These are phyloP conservation scores for Saturnispora serradocipensis DNA, from an alignment of 805 yeast genomes.

Conservation along the genomic window DNA sequence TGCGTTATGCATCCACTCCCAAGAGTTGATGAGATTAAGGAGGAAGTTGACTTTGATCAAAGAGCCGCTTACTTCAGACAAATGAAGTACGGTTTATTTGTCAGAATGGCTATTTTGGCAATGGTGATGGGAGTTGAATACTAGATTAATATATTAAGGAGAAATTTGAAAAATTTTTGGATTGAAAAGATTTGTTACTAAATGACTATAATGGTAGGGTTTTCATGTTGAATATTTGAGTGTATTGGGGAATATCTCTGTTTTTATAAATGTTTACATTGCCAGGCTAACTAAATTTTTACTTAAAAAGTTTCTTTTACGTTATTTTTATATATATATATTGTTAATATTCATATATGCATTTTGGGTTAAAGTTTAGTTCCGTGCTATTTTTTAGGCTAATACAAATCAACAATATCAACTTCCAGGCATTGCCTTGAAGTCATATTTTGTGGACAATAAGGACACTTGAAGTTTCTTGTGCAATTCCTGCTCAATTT, in stretches of 20 bases:
- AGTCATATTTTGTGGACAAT: constrained; percentile 44
- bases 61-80: constrained; percentile 99
- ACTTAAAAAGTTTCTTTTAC: constrained; percentile 6
- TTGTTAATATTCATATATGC: background rate
- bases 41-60: constrained; percentile 98
- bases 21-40: constrained; percentile 90
- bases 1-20: constrained; percentile 99
- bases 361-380: background rate
- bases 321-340: background rate
- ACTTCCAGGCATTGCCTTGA: constrained; percentile 2
- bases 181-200: background rate
- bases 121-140: constrained; percentile 96
- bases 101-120: constrained; percentile 97
- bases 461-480: constrained; percentile 52
- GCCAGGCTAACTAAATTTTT: constrained; percentile 14
- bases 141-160: constrained; percentile 21
- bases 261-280: constrained; percentile 8
- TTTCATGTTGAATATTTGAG: background rate
- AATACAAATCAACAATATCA: background rate
- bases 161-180: background rate
- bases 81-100: constrained; percentile 96
- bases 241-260: constrained; percentile 15
- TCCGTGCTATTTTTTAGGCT: background rate
- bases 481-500: constrained; percentile 31
- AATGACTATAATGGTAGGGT: background rate